These are phyloP conservation scores for Hyaloscypha bicolor DNA, from an alignment of 495 filamentous ascomycete species.

Conservation along the genomic window DNA sequence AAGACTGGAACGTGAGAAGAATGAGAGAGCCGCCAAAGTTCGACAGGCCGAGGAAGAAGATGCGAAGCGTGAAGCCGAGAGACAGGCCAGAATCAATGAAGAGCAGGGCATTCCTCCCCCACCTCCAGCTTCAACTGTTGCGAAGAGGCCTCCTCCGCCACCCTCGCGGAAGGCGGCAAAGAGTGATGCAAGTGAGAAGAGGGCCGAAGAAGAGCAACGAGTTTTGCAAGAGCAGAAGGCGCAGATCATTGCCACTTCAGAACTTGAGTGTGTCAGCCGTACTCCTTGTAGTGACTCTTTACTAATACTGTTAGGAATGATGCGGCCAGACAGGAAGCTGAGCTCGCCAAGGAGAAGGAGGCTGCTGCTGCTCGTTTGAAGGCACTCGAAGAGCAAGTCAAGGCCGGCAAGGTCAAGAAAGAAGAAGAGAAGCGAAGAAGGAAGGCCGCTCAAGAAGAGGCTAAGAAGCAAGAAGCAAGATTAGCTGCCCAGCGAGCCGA, in stretches of 20 bases:
- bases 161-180: slow-evolving; percentile 77
- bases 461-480: slow-evolving; percentile 85
- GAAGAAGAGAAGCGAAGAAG: slow-evolving; percentile 91
- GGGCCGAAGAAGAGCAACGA: slow-evolving; percentile 56
- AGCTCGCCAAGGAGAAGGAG: slow-evolving; percentile 76
- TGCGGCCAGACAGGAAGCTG: slow-evolving; percentile 73
- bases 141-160: slow-evolving; percentile 85
- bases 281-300: slow-evolving; percentile 27
- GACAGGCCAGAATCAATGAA: slow-evolving; percentile 81
- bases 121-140: slow-evolving; percentile 34
- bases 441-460: slow-evolving; percentile 82
- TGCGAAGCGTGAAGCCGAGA: slow-evolving; percentile 81
- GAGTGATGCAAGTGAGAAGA: slow-evolving; percentile 56
- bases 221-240: slow-evolving; percentile 72
- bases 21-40: slow-evolving; percentile 82
- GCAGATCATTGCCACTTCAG: slow-evolving; percentile 71
- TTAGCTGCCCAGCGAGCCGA: slow-evolving; percentile 87
- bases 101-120: slow-evolving; percentile 68
- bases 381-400: slow-evolving; percentile 91
- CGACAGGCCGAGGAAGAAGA: slow-evolving; percentile 95
- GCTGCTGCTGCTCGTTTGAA: slow-evolving; percentile 80
- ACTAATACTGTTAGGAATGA: slow-evolving; percentile 65
- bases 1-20: slow-evolving; percentile 83
- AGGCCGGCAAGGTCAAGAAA: slow-evolving; percentile 94
- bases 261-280: slow-evolving; percentile 77